These are phyloP conservation scores for Psilocybe cubensis DNA, from an alignment of 768 basidiomycete genomes.

Conservation along the genomic window DNA sequence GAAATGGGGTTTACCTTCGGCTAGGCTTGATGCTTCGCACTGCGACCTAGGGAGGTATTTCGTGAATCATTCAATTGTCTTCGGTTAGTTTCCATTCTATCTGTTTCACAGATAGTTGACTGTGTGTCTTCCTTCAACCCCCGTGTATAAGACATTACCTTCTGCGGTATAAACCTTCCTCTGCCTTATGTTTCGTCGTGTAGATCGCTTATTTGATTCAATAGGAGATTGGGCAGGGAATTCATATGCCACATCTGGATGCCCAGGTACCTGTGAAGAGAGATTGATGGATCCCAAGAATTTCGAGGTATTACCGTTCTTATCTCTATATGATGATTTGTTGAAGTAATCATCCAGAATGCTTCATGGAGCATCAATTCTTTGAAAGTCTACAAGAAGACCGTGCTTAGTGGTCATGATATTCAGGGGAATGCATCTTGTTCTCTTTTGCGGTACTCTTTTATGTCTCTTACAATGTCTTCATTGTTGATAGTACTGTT, in stretches of 20 bases:
- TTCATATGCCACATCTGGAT: constrained; percentile 68
- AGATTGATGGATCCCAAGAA: constrained; percentile 67
- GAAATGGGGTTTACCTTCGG: constrained; percentile 72
- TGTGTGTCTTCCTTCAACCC: not conserved
- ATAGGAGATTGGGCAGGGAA: constrained; percentile 86
- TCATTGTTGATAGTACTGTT: not conserved
- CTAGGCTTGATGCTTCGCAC: constrained; percentile 52
- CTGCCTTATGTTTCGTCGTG: not conserved
- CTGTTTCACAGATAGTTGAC: not conserved
- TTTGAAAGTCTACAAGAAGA: constrained; percentile 29
- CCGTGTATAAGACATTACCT: constrained; percentile 68
- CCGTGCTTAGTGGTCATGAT: not conserved
- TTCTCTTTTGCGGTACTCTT: not conserved
- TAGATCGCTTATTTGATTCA: not conserved
- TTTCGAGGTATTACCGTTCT: constrained; percentile 54
- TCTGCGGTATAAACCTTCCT: constrained; percentile 58
- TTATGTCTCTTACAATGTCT: not conserved
- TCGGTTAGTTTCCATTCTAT: constrained; percentile 53
- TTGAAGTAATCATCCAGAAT: constrained; percentile 48
- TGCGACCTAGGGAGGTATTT: constrained; percentile 69
- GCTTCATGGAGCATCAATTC: constrained; percentile 84
- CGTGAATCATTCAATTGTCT: constrained; percentile 71
- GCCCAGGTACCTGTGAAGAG: constrained; percentile 72
- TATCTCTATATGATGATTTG: not conserved
- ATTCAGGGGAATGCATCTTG: not conserved